Conservation (phyloP, 2,329 filamentous ascomycete genomes). For the Claviceps spartinae region DNA sequence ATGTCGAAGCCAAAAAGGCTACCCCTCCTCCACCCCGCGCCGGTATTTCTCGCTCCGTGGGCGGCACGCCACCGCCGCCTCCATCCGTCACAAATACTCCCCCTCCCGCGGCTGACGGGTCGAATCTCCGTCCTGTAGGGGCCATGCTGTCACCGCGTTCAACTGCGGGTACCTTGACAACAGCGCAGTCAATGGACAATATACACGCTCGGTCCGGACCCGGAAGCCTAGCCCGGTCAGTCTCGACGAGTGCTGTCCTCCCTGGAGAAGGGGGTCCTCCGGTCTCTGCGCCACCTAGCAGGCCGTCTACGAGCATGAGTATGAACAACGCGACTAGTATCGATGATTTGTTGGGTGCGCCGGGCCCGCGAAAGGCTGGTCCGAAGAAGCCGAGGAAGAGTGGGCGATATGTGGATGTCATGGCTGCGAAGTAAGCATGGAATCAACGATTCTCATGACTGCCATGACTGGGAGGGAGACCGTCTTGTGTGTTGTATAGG, state of each 20-base stretch:
- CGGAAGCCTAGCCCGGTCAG: constrained; percentile 30
- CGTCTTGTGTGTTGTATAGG: neutral
- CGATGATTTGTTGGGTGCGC: constrained; percentile 75
- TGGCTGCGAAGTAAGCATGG: constrained; percentile 47
- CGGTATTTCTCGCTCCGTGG: constrained; percentile 37
- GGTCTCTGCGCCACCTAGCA: constrained; percentile 41
- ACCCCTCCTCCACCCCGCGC: constrained; percentile 69
- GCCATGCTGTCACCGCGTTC: constrained; percentile 12
- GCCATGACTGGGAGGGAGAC: neutral
- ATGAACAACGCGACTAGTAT: constrained; percentile 91
- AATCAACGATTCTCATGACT: neutral
- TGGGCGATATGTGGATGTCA: constrained; percentile 88
- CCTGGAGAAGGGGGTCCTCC: constrained; percentile 20
- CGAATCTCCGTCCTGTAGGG: constrained; percentile 20
- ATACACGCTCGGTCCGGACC: constrained; percentile 23
- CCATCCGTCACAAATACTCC: constrained; percentile 25
- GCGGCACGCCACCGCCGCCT: constrained; percentile 41
- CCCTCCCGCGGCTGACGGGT: constrained; percentile 16
- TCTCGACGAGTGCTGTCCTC: constrained; percentile 29
- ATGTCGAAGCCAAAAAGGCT: constrained; percentile 42
- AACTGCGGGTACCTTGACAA: neutral
- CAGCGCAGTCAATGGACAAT: constrained; percentile 11
- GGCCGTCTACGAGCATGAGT: constrained; percentile 70
- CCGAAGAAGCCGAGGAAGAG: constrained; percentile 65
- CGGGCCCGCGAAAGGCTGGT: constrained; percentile 52